Evolutionary conservation across 768 basidiomycete species (phyloP), one percentile per base, ranked within the genome.

Genomic region (Xerocomellus dryophilus): DNA sequence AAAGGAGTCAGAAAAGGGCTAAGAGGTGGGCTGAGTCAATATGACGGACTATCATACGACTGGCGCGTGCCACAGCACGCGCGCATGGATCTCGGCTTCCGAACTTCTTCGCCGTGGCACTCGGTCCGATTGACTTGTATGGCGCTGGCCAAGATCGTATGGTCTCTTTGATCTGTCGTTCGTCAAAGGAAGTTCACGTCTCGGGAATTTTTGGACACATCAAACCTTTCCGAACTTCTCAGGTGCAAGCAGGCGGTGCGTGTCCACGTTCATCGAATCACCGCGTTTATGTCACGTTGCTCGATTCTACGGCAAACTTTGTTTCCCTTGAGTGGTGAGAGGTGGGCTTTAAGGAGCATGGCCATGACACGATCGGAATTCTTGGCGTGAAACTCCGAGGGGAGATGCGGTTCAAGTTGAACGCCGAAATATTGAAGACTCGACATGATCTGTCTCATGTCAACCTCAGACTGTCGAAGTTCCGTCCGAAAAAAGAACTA

Each of bases 1-100:
- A n/a, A n/a, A n/a, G n/a, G 25, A 8, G 55, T 50, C 53, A 55
- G 53, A 50, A 59, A 50, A 43, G 29, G 50, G 38, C 31, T 41
- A 31, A 5, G 36, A 21, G 7, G 42, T 36, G 7, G 11, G 17
- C 21, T 27, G 43, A 27, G 35, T 40, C 8, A 36, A 44, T 36
- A 17, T 36, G 29, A 34, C 2, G 11, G 21, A 31, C 43, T 29
- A 2, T 21, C 42, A 11, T n/a, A 25, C 23, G 25, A 43, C 21
- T 1, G 21, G 18, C 27, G 3, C 31, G 17, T 47, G 34, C n/a
- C n/a, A n/a, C 11, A 23, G 25, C 23, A 7, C 12, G 25, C 23
- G 4, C 12, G 45, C 34, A 43, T 25, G 41, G 43, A 44, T 50
- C 32, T 58, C 43, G 45, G 20, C 15, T 34, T 38, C 48, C 14